Conservation (phyloP, 139 green algal species). For the Closterium sp. region DNA sequence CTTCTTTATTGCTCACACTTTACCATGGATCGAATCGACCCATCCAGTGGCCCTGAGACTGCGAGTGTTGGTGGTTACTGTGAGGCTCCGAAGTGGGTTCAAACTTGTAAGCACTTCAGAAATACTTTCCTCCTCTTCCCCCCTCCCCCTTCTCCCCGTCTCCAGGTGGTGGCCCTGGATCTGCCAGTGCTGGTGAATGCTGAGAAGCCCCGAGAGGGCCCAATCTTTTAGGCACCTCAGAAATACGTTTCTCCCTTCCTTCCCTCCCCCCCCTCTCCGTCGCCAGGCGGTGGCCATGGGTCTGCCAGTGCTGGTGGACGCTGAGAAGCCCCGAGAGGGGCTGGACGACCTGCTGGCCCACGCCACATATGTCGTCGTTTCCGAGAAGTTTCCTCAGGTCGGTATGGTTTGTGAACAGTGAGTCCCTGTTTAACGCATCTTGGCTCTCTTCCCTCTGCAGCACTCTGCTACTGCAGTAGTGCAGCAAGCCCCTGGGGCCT, state of each 20-base stretch:
- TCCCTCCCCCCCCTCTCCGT: not conserved
- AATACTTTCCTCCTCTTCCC: not conserved
- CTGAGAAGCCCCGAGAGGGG: constrained; percentile 60
- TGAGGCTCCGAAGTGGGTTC: constrained; percentile 57
- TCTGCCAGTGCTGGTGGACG: constrained; percentile 73
- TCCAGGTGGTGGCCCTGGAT: not conserved
- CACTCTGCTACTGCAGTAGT: not conserved
- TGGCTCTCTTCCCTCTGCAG: constrained; percentile 94
- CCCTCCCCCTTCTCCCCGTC: not conserved
- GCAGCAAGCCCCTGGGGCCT: not conserved
- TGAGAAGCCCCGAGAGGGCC: constrained; percentile 61
- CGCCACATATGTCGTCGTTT: constrained; percentile 74
- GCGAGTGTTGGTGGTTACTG: constrained; percentile 75
- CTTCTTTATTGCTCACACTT: no score
- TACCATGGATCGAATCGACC: no score
- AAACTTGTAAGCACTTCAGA: no score
- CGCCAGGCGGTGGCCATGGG: not conserved
- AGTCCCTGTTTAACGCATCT: constrained; percentile 67
- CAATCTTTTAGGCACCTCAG: no score
- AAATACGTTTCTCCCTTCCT: not conserved
- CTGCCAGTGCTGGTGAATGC: constrained; percentile 73
- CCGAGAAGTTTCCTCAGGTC: constrained; percentile 66
- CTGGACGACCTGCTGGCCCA: constrained; percentile 74
- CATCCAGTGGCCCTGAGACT: constrained; percentile 13
- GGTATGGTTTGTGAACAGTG: not conserved